Conservation (phyloP, 1,139 yeast genomes). For the Kazachstania sp. region DNA sequence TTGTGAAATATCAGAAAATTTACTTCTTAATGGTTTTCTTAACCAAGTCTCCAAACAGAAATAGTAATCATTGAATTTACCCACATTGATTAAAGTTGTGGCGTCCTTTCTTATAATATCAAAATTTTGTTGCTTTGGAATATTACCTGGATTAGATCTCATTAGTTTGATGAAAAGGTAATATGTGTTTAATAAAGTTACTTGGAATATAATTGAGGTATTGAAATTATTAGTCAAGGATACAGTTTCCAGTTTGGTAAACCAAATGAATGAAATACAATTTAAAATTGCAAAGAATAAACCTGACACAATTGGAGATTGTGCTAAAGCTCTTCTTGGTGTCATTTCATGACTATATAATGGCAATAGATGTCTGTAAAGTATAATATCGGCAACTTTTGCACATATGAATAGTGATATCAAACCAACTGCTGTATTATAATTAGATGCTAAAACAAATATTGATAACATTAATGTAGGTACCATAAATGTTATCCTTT, state of each 20-base stretch:
- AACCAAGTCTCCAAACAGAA: constrained; percentile 69
- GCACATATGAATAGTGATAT: background rate
- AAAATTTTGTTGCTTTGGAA: constrained; percentile 46
- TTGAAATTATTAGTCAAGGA: constrained; percentile 28
- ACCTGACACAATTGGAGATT: constrained; percentile 42
- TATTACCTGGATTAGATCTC: constrained; percentile 73
- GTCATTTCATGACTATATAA: background rate
- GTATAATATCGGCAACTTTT: background rate
- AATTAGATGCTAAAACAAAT: background rate
- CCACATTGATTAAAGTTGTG: constrained; percentile 45
- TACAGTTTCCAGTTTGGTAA: constrained; percentile 43
- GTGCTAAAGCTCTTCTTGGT: background rate
- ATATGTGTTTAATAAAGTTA: constrained; percentile 27
- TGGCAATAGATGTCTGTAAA: background rate
- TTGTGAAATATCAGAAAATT: constrained; percentile 50
- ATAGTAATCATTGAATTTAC: constrained; percentile 63
- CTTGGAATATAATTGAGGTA: constrained; percentile 20
- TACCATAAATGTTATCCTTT: background rate
- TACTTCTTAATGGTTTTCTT: constrained; percentile 72
- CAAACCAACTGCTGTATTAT: background rate
- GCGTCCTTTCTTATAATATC: constrained; percentile 46
- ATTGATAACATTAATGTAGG: background rate
- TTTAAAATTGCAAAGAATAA: constrained; percentile 60
- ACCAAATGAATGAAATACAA: constrained; percentile 54
- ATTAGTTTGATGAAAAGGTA: constrained; percentile 49